Evolutionary conservation across 345 rosid genomes (phyloP).

Genomic region (Hevea brasiliensis): DNA sequence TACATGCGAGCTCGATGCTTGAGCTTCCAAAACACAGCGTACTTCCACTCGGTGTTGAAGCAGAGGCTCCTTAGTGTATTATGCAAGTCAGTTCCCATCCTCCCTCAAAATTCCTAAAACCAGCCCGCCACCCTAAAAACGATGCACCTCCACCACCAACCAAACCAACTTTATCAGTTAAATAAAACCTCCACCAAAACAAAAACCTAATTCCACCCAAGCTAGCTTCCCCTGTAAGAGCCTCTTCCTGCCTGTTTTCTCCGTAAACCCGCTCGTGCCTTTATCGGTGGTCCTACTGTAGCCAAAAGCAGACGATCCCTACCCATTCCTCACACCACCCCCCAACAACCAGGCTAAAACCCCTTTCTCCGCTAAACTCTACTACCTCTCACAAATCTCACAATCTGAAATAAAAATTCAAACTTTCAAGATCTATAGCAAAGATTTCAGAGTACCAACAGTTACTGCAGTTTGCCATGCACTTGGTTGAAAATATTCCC

Average conservation of each 20-base stretch:
- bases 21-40: constrained; percentile 91
- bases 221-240: constrained; percentile 92
- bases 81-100: constrained; percentile 61
- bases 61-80: constrained; percentile 69
- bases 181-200: constrained; percentile 17
- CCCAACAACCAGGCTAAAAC: constrained; percentile 12
- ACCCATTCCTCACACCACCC: constrained; percentile 66
- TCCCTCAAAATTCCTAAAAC: constrained; percentile 9
- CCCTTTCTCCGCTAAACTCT: constrained; percentile 1
- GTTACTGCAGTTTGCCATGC: constrained; percentile 24
- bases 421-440: constrained; percentile 24
- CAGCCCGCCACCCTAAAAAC: constrained; percentile 26
- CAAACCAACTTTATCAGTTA: constrained; percentile 17
- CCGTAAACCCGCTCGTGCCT: constrained; percentile 80
- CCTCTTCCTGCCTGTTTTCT: constrained; percentile 98
- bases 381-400: constrained; percentile 11
- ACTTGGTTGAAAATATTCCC: not conserved
- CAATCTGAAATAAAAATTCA: constrained; percentile 2
- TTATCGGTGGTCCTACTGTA: constrained; percentile 83
- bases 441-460: not conserved
- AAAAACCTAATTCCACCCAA: constrained; percentile 17
- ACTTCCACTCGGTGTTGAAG: constrained; percentile 70
- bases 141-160: not conserved
- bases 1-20: constrained; percentile 74
- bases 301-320: constrained; percentile 67